Evolutionary conservation across 345 rosid species (phyloP).

Genomic region (Erucastrum elatum): DNA sequence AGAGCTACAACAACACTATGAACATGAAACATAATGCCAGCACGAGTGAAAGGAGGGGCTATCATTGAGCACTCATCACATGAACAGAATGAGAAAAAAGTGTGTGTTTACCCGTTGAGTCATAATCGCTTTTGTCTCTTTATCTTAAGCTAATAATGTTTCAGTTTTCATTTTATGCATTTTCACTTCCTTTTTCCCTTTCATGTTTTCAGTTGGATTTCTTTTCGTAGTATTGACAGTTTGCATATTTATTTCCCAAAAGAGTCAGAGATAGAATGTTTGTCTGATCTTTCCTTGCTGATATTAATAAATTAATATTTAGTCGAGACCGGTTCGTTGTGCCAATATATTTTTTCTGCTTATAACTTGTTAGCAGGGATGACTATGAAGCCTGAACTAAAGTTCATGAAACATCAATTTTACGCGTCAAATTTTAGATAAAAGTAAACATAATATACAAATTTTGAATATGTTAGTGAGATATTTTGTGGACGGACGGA

Average conservation of each 20-base stretch:
- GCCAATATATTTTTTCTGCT: not conserved
- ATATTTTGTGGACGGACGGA: not conserved
- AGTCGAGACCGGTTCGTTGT: not conserved
- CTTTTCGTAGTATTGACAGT: not conserved
- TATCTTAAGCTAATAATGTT: not conserved
- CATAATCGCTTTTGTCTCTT: not conserved
- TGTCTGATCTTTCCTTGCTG: not conserved
- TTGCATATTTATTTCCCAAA: not conserved
- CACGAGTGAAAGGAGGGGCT: not conserved
- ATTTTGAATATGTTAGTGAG: not conserved
- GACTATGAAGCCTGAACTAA: not conserved
- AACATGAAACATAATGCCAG: not conserved
- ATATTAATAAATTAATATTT: too few relatives aligned
- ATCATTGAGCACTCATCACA: not conserved
- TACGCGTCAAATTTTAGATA: not conserved
- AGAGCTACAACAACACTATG: not conserved
- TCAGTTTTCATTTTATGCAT: not conserved
- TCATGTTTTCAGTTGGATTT: not conserved
- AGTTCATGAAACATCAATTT: not conserved
- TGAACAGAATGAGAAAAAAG: not conserved
- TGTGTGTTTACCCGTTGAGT: not conserved
- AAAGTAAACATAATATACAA: not conserved
- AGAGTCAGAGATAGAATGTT: not conserved
- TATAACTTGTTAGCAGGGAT: not conserved
- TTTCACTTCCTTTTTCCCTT: not conserved